Percentiles rank a stretch among this genome's conserved stretches.
Conservation (phyloP, 805 yeast species). For the Lachancea sp. region DNA sequence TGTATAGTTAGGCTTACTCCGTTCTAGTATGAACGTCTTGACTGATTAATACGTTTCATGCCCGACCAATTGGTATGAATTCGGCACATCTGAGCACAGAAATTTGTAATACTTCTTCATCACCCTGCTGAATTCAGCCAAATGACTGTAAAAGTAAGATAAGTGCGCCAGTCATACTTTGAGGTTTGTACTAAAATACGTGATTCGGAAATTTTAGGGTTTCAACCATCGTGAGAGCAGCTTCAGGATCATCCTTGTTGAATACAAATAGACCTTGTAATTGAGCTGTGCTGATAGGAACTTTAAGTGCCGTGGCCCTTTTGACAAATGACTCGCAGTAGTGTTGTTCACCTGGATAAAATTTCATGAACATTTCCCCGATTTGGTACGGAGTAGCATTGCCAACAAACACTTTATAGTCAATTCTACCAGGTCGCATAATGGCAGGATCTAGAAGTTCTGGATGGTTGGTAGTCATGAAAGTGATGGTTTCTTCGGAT, state of each 20-base stretch:
- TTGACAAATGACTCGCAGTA: constrained; percentile 44
- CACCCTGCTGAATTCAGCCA: too few relatives aligned
- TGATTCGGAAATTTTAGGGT: constrained; percentile 32
- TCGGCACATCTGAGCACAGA: too few relatives aligned
- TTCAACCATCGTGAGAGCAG: constrained; percentile 61
- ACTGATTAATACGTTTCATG: too few relatives aligned
- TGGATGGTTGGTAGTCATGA: constrained; percentile 98
- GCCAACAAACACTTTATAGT: constrained; percentile 71
- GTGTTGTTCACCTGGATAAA: constrained; percentile 59
- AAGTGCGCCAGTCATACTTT: too few relatives aligned
- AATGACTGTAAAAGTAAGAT: too few relatives aligned
- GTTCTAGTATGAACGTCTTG: too few relatives aligned
- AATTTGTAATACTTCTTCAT: too few relatives aligned
- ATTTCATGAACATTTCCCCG: constrained; percentile 75
- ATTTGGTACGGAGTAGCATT: constrained; percentile 85
- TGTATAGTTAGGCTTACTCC: too few relatives aligned
- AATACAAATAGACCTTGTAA: constrained; percentile 92
- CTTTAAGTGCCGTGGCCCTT: constrained; percentile 39
- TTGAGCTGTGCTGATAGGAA: constrained; percentile 83
- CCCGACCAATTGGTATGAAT: too few relatives aligned
- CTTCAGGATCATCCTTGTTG: constrained; percentile 74
- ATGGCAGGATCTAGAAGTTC: constrained; percentile 90
- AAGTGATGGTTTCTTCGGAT: constrained; percentile 92
- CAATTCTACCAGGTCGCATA: constrained; percentile 91
- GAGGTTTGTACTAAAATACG: constrained; percentile 30